Evolutionary conservation across 2,329 filamentous ascomycete species (phyloP).

Genomic region (Colletotrichum acutatum): DNA sequence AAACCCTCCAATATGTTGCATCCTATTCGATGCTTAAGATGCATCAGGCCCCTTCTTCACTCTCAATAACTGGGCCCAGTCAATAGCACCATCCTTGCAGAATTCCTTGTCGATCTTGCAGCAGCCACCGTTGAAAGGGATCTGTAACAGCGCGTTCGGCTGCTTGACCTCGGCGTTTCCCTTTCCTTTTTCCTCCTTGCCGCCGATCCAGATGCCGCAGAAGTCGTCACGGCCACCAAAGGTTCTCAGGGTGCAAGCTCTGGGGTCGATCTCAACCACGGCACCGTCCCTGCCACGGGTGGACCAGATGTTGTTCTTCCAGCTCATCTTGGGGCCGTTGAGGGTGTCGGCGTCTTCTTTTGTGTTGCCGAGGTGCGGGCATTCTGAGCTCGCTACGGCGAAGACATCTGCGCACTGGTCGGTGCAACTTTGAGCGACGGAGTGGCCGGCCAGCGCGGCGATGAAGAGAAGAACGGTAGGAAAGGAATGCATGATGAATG

Average conservation of each 20-base stretch:
- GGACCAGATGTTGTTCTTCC: not conserved
- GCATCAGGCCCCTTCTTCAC: not conserved
- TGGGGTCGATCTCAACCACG: not conserved
- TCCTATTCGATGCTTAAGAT: no score
- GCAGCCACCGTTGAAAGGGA: not conserved
- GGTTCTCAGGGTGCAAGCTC: not conserved
- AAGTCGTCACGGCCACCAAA: not conserved
- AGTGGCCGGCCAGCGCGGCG: not conserved
- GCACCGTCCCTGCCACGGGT: not conserved
- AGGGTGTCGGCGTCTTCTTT: not conserved
- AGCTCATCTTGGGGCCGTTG: not conserved
- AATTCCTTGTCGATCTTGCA: not conserved
- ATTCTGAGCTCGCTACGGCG: not conserved
- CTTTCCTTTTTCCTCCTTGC: not conserved
- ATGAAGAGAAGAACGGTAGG: not conserved
- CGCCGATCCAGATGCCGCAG: not conserved
- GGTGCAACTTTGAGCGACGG: not conserved
- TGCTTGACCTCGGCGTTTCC: not conserved
- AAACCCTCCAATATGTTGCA: no score
- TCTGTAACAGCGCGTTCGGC: not conserved
- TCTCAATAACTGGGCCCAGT: not conserved
- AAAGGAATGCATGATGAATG: not conserved
- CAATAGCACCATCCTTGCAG: not conserved
- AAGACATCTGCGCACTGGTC: not conserved
- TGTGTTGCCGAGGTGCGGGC: not conserved